These are phyloP conservation scores for Rheum nobile DNA, from an alignment of 148 eudicot species.

Conservation along the genomic window DNA sequence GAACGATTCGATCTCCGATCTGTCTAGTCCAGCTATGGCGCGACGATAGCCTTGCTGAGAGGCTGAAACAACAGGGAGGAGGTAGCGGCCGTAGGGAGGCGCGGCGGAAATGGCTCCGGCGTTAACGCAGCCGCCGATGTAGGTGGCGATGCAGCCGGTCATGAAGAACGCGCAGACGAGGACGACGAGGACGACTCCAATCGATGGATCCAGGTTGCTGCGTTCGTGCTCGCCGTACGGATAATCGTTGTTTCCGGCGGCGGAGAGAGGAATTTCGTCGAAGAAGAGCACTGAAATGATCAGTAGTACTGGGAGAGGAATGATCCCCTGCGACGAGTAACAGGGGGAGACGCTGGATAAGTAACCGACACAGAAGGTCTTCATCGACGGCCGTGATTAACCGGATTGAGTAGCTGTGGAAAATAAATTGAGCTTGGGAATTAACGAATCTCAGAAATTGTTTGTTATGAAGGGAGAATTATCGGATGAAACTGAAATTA, in stretches of 20 bases:
- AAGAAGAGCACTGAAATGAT: not conserved
- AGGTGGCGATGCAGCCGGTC: slow-evolving; percentile 21
- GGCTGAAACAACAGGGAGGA: not conserved
- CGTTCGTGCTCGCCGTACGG: not conserved
- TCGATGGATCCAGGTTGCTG: slow-evolving; percentile 12
- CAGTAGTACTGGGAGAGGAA: not conserved
- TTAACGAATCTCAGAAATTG: not conserved
- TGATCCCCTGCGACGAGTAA: not conserved
- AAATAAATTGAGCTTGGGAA: not conserved
- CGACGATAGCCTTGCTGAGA: slow-evolving; percentile 18
- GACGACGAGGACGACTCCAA: slow-evolving; percentile 15
- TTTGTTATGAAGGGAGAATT: not conserved
- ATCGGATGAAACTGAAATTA: not conserved
- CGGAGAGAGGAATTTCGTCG: not conserved
- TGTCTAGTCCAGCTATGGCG: not conserved
- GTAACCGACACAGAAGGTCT: not conserved
- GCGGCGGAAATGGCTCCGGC: not conserved
- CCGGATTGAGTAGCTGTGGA: not conserved
- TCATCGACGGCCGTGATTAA: not conserved
- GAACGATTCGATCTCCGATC: slow-evolving; percentile 16
- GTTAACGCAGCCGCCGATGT: slow-evolving; percentile 23
- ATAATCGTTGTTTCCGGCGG: not conserved
- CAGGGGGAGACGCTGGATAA: not conserved
- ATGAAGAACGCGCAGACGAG: slow-evolving; percentile 23
- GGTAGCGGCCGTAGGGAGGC: not conserved